Evolutionary conservation across 345 rosid species (phyloP).

Genomic region (Hibiscus tridactylites): DNA sequence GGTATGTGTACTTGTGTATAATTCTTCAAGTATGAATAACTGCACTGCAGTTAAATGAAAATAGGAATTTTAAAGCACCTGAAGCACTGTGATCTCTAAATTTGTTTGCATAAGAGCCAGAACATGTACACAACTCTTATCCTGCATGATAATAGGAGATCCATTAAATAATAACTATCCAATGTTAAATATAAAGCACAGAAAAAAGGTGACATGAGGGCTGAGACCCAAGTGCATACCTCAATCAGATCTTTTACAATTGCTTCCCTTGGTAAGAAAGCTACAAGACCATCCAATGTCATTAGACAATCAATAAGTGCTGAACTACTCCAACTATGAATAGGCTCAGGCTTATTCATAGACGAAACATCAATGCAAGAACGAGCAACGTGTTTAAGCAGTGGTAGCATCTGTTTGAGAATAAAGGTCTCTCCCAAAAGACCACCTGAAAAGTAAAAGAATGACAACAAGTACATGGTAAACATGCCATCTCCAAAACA

Average conservation of each 20-base stretch:
- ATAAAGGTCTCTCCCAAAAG: slow-evolving; percentile 68
- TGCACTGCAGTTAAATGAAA: slow-evolving; percentile 7
- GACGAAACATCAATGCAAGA: slow-evolving; percentile 53
- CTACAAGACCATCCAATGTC: slow-evolving; percentile 69
- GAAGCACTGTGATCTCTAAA: slow-evolving; percentile 60
- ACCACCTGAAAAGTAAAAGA: slow-evolving; percentile 54
- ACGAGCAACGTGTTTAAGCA: slow-evolving; percentile 65
- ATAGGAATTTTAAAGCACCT: slow-evolving; percentile 41
- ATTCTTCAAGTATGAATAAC: not conserved
- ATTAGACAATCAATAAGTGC: slow-evolving; percentile 71
- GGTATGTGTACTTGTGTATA: not conserved
- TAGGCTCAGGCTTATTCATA: slow-evolving; percentile 72
- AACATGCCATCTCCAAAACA: slow-evolving; percentile 16
- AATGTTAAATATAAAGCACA: slow-evolving; percentile 9
- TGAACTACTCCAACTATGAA: slow-evolving; percentile 77
- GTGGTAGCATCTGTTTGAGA: slow-evolving; percentile 75
- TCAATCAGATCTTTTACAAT: slow-evolving; percentile 68
- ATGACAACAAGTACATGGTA: slow-evolving; percentile 16
- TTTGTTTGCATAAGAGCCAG: slow-evolving; percentile 61
- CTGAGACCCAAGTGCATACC: slow-evolving; percentile 33
- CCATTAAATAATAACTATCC: not conserved
- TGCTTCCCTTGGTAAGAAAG: slow-evolving; percentile 56
- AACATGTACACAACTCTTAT: slow-evolving; percentile 50
- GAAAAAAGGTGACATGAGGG: slow-evolving; percentile 2
- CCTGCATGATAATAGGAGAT: slow-evolving; percentile 45